Base-by-base conservation (phyloP, 345 rosid genomes). In the Heritiera littoralis region DNA sequence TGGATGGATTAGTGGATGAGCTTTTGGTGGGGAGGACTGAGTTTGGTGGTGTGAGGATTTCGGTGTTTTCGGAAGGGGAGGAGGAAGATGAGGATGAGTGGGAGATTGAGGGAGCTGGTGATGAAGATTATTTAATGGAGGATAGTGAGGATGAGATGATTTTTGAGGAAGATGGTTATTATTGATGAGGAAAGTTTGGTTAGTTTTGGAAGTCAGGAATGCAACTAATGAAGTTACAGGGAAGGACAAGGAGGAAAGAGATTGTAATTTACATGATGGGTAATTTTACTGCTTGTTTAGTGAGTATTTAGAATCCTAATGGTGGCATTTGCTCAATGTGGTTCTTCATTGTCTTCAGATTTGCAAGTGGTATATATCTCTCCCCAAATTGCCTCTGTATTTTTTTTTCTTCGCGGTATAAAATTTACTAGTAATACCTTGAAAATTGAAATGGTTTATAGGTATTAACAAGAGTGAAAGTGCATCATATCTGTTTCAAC, bases 1-100 rank as follows among this genome's bases (percentile, higher is more conserved):
- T 87, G 84, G 85, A 86, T 75, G 66, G 68, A 23, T 85, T 87
- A 41, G 83, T 81, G 76, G 77, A 79, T 72, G 90, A 89, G 73
- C 86, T 90, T 65, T 79, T 81, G 13, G 89, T 81, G 66, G 89
- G 78, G 69, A 86, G 88, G 60, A 84, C 83, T 76, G 90, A 80
- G 20, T 86, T 86, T 84, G 88, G 88, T 79, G 86, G 88, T 23
- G 67, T 78, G 56, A 89, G 82, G 77, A 80, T 85, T 76, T 92
- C 96, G 0, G 86, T 83, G 11, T 92, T 94, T 82, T 87, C 96
- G 1, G 98, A 94, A 83, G 94, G 88, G 68, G 94, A 90, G 71
- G 97, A 90, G 76, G 89, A 83, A 77, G 89, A 87, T 52, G 94
- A 86, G 71, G 86, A 81, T 51, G 88, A 84, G 40, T 85, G 86